These are phyloP conservation scores for Hymenoscyphus linearis DNA, from an alignment of 2,329 filamentous ascomycete genomes.

Conservation along the genomic window DNA sequence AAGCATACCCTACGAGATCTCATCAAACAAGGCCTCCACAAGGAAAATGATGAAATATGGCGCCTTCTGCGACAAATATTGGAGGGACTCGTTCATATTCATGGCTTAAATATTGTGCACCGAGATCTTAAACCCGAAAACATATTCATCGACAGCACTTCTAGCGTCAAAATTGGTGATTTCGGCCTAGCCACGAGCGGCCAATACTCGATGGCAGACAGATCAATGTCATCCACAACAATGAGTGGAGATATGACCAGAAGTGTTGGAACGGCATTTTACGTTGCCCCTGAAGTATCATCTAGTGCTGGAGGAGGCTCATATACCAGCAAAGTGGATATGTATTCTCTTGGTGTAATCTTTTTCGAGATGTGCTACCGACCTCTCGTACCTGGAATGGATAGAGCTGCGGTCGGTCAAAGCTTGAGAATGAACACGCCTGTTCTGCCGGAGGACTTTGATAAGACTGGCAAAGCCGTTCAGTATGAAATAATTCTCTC, in stretches of 20 bases:
- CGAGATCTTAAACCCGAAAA: conserved; percentile 97
- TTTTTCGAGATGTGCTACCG: conserved; percentile 96
- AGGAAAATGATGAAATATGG: conserved; percentile 77
- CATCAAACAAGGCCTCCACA: conserved; percentile 69
- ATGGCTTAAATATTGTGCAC: conserved; percentile 86
- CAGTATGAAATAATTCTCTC: conserved; percentile 76
- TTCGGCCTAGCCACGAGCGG: conserved; percentile 92
- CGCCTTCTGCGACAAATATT: conserved; percentile 85
- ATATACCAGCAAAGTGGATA: conserved; percentile 94
- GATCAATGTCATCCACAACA: conserved; percentile 29
- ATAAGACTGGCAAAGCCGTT: conserved; percentile 58
- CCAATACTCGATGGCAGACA: conserved; percentile 61
- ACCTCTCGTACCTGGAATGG: conserved; percentile 54
- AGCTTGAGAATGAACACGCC: conserved; percentile 64
- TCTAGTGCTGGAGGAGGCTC: conserved; percentile 67
- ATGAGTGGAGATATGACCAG: conserved; percentile 58
- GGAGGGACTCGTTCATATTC: conserved; percentile 85
- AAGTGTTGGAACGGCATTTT: conserved; percentile 74
- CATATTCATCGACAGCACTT: conserved; percentile 86
- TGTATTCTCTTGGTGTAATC: conserved; percentile 96
- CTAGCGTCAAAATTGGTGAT: conserved; percentile 93
- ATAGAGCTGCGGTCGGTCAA: conserved; percentile 59
- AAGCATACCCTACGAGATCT: conserved; percentile 81
- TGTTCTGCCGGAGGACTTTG: conserved; percentile 67
- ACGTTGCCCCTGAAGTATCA: conserved; percentile 87